phyloP scores from a whole-genome alignment of 2,329 filamentous ascomycete genomes.

The Dactylella cylindrospora region DNA sequence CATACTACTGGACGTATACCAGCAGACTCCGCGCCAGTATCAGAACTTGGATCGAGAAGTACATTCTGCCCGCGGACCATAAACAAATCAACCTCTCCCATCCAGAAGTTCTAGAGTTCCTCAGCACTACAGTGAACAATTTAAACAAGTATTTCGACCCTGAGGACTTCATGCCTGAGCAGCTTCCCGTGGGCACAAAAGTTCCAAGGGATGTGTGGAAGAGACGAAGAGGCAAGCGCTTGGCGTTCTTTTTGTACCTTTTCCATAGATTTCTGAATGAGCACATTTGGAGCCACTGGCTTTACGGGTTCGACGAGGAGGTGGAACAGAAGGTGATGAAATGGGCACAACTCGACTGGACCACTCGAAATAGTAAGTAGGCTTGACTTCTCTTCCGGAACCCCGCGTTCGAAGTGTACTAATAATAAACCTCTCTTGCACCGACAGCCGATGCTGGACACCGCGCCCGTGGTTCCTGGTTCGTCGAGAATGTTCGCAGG shows the following conservation, averaged over 20 bases:
- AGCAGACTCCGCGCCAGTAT: slow-evolving; percentile 23
- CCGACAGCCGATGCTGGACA: slow-evolving; percentile 16
- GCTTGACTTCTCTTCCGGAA: not conserved
- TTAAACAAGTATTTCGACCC: slow-evolving; percentile 25
- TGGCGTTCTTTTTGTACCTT: slow-evolving; percentile 37
- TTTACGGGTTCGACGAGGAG: slow-evolving; percentile 21
- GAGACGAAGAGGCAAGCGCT: slow-evolving; percentile 2
- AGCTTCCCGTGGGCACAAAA: not conserved
- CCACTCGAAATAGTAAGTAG: slow-evolving; percentile 25
- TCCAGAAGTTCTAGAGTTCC: not conserved
- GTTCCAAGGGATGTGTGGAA: not conserved
- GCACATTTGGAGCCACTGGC: slow-evolving; percentile 29
- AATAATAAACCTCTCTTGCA: no score
- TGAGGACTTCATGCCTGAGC: slow-evolving; percentile 12
- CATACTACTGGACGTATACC: slow-evolving; percentile 16
- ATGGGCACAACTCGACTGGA: not conserved
- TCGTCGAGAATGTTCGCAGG: slow-evolving; percentile 27
- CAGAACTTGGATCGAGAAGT: slow-evolving; percentile 20
- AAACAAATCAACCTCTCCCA: slow-evolving; percentile 8
- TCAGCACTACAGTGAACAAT: slow-evolving; percentile 11
- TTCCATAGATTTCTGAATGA: slow-evolving; percentile 29
- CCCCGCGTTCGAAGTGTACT: not conserved
- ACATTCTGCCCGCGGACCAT: slow-evolving; percentile 14
- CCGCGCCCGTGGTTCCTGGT: slow-evolving; percentile 23
- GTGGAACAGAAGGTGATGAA: slow-evolving; percentile 2